These are phyloP conservation scores for Amoebophrya sp. DNA, from an alignment of 169 alveolate species.

Conservation along the genomic window DNA sequence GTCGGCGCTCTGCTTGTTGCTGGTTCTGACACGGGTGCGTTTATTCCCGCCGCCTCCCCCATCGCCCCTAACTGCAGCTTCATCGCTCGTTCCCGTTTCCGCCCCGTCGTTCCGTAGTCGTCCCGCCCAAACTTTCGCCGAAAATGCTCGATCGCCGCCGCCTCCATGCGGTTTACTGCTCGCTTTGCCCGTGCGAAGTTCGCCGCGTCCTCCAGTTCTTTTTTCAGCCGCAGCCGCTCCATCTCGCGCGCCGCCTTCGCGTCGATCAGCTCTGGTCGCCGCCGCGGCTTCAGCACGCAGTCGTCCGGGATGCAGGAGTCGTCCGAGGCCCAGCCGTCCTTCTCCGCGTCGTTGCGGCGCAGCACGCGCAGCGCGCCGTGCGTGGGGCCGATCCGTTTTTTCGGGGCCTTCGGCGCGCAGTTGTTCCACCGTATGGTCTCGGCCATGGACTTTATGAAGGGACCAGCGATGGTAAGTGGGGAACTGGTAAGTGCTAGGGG, in stretches of 20 bases:
- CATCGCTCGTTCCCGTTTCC: too few species aligned
- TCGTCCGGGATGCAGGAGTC: not conserved
- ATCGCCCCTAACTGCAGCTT: too few species aligned
- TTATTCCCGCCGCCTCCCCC: too few species aligned
- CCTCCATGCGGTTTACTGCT: not conserved
- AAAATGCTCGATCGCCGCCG: not conserved
- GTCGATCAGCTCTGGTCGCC: not conserved
- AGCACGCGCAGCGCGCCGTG: not conserved
- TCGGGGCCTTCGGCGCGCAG: not conserved
- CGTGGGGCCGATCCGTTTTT: not conserved
- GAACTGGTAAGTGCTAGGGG: not conserved
- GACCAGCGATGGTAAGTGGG: too few species aligned
- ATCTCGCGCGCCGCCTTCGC: not conserved
- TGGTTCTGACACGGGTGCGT: too few species aligned
- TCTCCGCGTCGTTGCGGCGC: not conserved
- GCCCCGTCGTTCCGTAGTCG: not conserved
- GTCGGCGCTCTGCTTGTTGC: too few species aligned
- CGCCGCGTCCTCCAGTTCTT: not conserved
- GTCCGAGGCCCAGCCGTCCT: not conserved
- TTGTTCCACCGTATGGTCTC: not conserved
- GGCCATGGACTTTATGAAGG: not conserved
- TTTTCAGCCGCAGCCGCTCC: not conserved
- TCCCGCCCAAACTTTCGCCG: not conserved
- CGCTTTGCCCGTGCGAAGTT: not conserved
- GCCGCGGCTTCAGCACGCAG: not conserved